Conservation (phyloP, 1,139 yeast species). For the Lodderomyces orthopsilosis region DNA sequence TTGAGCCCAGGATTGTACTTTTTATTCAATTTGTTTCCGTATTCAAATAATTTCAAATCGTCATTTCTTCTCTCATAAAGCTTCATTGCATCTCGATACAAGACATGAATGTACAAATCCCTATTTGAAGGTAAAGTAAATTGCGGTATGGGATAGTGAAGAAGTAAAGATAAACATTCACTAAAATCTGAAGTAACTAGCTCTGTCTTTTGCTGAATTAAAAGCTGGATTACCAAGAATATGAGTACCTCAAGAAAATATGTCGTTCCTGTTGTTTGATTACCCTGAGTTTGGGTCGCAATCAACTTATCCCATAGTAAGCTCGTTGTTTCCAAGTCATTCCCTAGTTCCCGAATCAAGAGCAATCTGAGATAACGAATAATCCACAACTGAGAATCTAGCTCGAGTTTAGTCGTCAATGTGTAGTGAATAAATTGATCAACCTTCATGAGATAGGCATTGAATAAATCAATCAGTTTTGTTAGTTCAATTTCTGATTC, state of each 20-base stretch:
- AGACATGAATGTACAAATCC: conserved; percentile 21
- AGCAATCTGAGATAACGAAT: conserved; percentile 61
- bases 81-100: conserved; percentile 31
- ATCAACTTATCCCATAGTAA: conserved; percentile 60
- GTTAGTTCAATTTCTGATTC: conserved; percentile 41
- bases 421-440: conserved; percentile 47
- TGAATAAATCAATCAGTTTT: conserved; percentile 47
- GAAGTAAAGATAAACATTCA: conserved; percentile 54
- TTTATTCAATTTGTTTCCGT: conserved; percentile 35
- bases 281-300: conserved; percentile 21
- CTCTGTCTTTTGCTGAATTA: conserved; percentile 50
- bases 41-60: conserved; percentile 42
- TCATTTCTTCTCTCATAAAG: conserved; percentile 28
- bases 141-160: conserved; percentile 53
- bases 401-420: conserved; percentile 43
- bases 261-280: conserved; percentile 37
- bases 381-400: conserved; percentile 66
- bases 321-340: conserved; percentile 38
- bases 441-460: conserved; percentile 45
- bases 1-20: conserved; percentile 36
- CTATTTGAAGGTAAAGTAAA: conserved; percentile 12
- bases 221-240: conserved; percentile 48
- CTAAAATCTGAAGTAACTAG: conserved; percentile 58
- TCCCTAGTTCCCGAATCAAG: conserved; percentile 58
- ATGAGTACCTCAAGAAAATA: conserved; percentile 18